Evolutionary conservation across 805 yeast species (phyloP).

Genomic region (Candida succiphila): DNA sequence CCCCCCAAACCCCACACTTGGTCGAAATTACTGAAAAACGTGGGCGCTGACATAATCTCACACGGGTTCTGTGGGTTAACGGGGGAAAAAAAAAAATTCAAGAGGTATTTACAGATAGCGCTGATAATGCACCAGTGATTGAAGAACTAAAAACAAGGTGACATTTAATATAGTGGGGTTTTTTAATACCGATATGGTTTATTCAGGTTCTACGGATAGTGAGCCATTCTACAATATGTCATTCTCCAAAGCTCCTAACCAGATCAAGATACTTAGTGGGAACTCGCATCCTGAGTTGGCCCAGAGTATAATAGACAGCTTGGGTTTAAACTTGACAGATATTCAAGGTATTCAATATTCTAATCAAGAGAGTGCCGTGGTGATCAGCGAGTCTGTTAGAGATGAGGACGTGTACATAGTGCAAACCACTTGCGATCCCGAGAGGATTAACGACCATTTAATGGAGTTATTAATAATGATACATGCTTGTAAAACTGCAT

Average conservation of each 20-base stretch:
- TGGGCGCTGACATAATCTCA: no score
- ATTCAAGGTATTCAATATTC: constrained; percentile 80
- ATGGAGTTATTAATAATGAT: constrained; percentile 85
- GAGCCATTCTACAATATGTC: constrained; percentile 15
- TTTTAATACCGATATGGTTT: background rate
- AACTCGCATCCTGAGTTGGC: constrained; percentile 84
- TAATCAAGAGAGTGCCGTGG: constrained; percentile 81
- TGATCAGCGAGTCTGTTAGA: constrained; percentile 75
- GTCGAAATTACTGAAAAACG: no score
- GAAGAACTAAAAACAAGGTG: background rate
- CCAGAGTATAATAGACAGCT: constrained; percentile 51
- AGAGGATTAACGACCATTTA: constrained; percentile 66
- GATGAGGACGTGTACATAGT: constrained; percentile 78
- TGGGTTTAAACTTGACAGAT: constrained; percentile 61
- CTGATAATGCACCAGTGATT: no score
- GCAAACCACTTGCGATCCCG: constrained; percentile 68
- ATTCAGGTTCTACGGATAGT: background rate
- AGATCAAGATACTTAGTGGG: constrained; percentile 43
- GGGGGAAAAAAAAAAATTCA: background rate
- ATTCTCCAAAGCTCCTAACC: constrained; percentile 25
- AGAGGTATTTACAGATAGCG: background rate
- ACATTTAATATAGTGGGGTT: background rate
- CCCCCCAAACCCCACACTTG: no score
- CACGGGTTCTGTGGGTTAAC: background rate
- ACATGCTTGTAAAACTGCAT: constrained; percentile 92